Evolutionary conservation across 345 rosid genomes (phyloP), one percentile per base, ranked within the genome.

Genomic region (Eucalyptus tenuipes): DNA sequence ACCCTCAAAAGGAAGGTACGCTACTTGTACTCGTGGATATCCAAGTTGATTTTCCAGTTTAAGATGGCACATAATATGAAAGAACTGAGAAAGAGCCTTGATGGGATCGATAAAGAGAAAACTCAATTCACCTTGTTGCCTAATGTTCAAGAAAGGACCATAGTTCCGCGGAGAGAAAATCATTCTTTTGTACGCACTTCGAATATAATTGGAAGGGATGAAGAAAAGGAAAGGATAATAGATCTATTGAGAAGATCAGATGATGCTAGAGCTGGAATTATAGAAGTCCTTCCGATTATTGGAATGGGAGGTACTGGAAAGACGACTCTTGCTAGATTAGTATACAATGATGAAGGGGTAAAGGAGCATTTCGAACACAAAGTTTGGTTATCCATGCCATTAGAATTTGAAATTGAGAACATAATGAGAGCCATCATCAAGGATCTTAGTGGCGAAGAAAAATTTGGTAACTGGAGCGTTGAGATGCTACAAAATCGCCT

Each of bases 381-480:
- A 37, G 33, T 55, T 7, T 90, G 66, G 66, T 10, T 59, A 59
- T 59, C 31, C 7, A 59, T 59, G 31, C 66, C 31, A 25, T 0
- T 25, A 25, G 4, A 59, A 59, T 59, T 42, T 5, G 2, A 49
- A 15, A 1, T 49, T 49, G 0, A 15, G 53, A 5, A 25, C 0
- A 57, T 25, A 10, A 25, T 59, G 0, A 5, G 6, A 59, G 15
- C 25, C 4, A 11, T 59, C 31, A 5, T 59, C 66, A 4, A 25
- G 2, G 10, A 0, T 59, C 31, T 59, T 0, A 0, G 0, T 5
- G 3, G 3, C 0, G 7, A 0, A 59, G 31, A 3, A 59, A 25
- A 57, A 11, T 5, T 1, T 11, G 66, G 0, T 27, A 2, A 4
- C 1, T 22, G 0, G 0, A 8, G 0, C 2, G 0, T 59, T 11